Base-by-base conservation (phyloP, 1,139 yeast genomes). In the Taiozyma sp. region DNA sequence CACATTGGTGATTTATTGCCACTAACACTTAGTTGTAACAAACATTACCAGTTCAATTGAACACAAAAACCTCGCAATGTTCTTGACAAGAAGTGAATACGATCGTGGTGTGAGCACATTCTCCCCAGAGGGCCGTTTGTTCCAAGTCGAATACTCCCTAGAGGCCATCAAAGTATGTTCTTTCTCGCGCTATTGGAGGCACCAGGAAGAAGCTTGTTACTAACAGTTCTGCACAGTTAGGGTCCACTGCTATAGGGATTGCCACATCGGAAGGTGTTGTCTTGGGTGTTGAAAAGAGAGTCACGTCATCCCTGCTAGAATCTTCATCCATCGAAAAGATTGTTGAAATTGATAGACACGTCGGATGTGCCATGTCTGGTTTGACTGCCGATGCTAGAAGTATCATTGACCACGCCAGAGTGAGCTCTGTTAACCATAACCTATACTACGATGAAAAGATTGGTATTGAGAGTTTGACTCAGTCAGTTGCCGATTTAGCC, bases 321-420 rank as follows among this genome's bases (percentile, higher is more conserved):
- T 85, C 93, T 42, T 85, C 93, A 35, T 88, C 97, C 46, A 91
- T 95, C 68, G 99, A 95, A 68, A 95, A 95, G 72, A 91, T 93
- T 60, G 89, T 93, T 58, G 99, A 95, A 68, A 85, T 95, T 53
- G 99, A 95, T 66, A 75, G 75, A 50, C 99, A 95, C 68, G 84
- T 95, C 53, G 99, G 99, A 44, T 90, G 97, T 73, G 99, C 99
- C 63, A 93, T 95, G 97, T 85, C 95, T 58, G 99, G 99, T 9
- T 77, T 95, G 60, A 93, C 99, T 2, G 99, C 99, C 4, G 99
- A 95, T 73, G 99, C 99, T 21, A 79, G 99, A 64, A 88, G 97
- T 34, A 90, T 95, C 96, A 89, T 95, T 66, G 99, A 95, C 66
- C 99, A 95, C 65, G 99, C 99, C 26, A 79, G 99, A 63, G 96